phyloP scores from a whole-genome alignment of 2,329 filamentous ascomycete species.

The Trichoderma sp. region DNA sequence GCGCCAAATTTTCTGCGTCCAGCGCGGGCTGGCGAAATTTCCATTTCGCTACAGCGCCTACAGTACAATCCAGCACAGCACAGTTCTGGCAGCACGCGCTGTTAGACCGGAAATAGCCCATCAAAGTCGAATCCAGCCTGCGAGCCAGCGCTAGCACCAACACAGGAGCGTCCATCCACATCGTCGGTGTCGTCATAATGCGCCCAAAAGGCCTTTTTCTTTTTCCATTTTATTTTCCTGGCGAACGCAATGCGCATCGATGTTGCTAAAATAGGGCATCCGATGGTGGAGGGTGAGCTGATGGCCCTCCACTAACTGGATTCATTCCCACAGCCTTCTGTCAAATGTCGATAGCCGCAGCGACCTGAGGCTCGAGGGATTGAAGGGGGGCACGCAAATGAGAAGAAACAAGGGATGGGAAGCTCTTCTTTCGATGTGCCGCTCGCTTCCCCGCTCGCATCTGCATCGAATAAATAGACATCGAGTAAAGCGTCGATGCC shows the following conservation, averaged over 20 bases:
- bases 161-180: neutral
- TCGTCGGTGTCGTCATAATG: constrained; percentile 23
- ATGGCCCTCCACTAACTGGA: constrained; percentile 9
- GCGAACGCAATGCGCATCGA: constrained; percentile 14
- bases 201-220: neutral
- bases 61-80: neutral
- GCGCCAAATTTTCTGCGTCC: neutral
- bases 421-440: constrained; percentile 10
- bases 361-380: neutral
- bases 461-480: constrained; percentile 16
- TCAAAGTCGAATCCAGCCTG: neutral
- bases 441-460: constrained; percentile 27
- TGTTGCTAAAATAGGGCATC: constrained; percentile 13
- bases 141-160: constrained; percentile 7
- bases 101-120: neutral
- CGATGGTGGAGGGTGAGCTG: constrained; percentile 26
- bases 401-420: constrained; percentile 6
- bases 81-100: neutral
- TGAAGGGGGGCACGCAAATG: neutral
- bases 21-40: neutral
- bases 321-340: neutral
- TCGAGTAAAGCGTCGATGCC: constrained; percentile 16
- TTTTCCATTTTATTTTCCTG: neutral
- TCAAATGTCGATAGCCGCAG: neutral
- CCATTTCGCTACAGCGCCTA: neutral